Conservation (phyloP, 805 yeast species). For the Danielozyma ontarioensis region DNA sequence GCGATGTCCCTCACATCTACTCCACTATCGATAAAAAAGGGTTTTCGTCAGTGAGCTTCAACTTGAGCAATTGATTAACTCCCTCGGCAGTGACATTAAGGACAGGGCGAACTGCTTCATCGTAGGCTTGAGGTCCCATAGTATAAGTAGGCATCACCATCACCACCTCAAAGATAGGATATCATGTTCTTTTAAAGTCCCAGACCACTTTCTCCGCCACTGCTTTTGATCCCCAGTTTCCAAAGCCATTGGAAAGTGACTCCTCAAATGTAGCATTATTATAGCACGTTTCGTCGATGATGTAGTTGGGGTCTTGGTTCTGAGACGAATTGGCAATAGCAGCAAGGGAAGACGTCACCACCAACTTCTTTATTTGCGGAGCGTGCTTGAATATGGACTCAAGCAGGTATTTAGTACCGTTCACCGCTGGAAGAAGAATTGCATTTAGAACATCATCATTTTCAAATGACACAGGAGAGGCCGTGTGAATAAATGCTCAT, state of each 20-base stretch:
- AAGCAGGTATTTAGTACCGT: conserved; percentile 12
- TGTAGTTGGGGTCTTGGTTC: conserved; percentile 3
- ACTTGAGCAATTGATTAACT: conserved; percentile 1
- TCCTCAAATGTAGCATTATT: conserved; percentile 7
- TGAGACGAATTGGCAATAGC: conserved; percentile 29
- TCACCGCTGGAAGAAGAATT: conserved; percentile 10
- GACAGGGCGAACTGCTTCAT: conserved; percentile 6
- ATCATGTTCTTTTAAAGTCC: too few species aligned
- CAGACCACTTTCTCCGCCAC: conserved; percentile 4
- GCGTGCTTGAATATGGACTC: too few species aligned
- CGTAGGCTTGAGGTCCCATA: conserved; percentile 14
- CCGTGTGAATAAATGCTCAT: conserved; percentile 11
- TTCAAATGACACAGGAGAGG: conserved; percentile 12
- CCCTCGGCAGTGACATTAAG: conserved; percentile 6
- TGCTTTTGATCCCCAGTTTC: conserved; percentile 1
- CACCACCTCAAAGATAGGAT: too few species aligned
- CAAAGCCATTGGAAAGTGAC: too few species aligned
- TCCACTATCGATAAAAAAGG: conserved; percentile 17
- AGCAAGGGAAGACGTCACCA: conserved; percentile 50
- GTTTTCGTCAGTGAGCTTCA: conserved; percentile 6
- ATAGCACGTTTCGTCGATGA: conserved; percentile 6
- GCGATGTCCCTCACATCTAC: conserved; percentile 48
- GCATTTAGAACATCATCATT: conserved; percentile 9
- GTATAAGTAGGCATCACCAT: conserved; percentile 9
- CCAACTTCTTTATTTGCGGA: conserved; percentile 41